Evolutionary conservation across 352 stramenopile genomes (phyloP).

Genomic region (Pythium aquatile): DNA sequence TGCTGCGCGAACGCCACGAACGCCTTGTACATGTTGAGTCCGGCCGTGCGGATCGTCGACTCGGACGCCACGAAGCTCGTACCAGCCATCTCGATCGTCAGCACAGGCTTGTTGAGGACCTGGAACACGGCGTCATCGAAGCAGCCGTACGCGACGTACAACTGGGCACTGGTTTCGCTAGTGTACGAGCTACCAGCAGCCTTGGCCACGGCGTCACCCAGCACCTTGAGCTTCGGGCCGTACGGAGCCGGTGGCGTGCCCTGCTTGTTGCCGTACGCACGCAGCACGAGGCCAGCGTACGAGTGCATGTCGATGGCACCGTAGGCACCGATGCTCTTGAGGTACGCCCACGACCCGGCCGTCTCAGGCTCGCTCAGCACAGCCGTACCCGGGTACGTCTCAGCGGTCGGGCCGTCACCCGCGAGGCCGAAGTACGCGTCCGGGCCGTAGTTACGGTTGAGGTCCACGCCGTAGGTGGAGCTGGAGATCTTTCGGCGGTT

Average conservation of each 20-base stretch:
- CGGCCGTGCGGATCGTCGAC: conserved; percentile 24
- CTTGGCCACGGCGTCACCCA: conserved; percentile 19
- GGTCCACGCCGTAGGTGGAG: conserved; percentile 24
- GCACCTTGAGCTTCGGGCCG: conserved; percentile 20
- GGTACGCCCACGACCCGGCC: conserved; percentile 20
- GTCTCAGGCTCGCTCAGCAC: conserved; percentile 32
- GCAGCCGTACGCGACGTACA: conserved; percentile 33
- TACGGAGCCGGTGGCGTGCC: conserved; percentile 20
- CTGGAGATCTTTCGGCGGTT: conserved; percentile 22
- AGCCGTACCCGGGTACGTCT: conserved; percentile 24
- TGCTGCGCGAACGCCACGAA: conserved; percentile 19
- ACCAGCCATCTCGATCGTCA: conserved; percentile 32
- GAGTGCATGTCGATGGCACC: conserved; percentile 30
- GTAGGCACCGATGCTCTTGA: conserved; percentile 19
- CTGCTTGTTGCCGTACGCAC: conserved; percentile 21
- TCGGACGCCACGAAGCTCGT: conserved; percentile 19
- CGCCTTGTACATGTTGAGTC: conserved; percentile 20
- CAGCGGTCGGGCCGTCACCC: background rate
- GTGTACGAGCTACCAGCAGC: conserved; percentile 4
- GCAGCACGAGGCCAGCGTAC: conserved; percentile 26
- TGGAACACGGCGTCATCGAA: conserved; percentile 32
- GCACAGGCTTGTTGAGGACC: conserved; percentile 23
- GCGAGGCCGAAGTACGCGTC: conserved; percentile 17
- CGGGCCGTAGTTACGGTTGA: conserved; percentile 32
- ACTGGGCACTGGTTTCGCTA: conserved; percentile 15